Evolutionary conservation across 1,284 basidiomycete species (phyloP).

Genomic region (Cryptococcus depauperatus): DNA sequence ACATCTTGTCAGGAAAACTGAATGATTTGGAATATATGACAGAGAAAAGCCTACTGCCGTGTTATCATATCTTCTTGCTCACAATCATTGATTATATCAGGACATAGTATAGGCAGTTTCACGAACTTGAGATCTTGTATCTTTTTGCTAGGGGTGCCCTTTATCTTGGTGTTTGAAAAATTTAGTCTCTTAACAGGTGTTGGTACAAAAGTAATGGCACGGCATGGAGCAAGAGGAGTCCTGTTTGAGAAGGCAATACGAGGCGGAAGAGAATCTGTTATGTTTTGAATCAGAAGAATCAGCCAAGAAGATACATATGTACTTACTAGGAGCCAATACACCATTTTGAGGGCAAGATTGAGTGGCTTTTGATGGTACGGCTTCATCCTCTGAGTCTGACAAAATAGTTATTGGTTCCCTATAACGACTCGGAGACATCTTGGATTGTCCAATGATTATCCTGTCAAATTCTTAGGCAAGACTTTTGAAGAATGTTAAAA

Average conservation of each 20-base stretch:
- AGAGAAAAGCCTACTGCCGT: too few species aligned
- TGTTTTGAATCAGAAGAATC: too few species aligned
- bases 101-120: not conserved
- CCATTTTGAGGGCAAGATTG: not conserved
- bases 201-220: conserved; percentile 7
- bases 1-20: too few species aligned
- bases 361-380: not conserved
- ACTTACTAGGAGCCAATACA: too few species aligned
- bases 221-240: conserved; percentile 6
- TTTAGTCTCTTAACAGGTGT: conserved; percentile 9
- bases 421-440: conserved; percentile 1
- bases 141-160: conserved; percentile 4
- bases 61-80: too few species aligned
- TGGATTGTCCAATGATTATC: not conserved
- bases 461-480: not conserved
- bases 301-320: not conserved
- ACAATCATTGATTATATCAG: too few species aligned
- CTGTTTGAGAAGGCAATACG: not conserved
- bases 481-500: not conserved
- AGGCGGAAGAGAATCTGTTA: not conserved
- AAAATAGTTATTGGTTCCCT: not conserved
- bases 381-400: conserved; percentile 3
- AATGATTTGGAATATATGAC: too few species aligned
- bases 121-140: conserved; percentile 1
- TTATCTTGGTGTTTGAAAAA: not conserved